Percentiles rank a stretch among this genome's conserved stretches.
Evolutionary conservation across 2,329 filamentous ascomycete species (phyloP).

Genomic region (Pseudogymnoascus sp.): DNA sequence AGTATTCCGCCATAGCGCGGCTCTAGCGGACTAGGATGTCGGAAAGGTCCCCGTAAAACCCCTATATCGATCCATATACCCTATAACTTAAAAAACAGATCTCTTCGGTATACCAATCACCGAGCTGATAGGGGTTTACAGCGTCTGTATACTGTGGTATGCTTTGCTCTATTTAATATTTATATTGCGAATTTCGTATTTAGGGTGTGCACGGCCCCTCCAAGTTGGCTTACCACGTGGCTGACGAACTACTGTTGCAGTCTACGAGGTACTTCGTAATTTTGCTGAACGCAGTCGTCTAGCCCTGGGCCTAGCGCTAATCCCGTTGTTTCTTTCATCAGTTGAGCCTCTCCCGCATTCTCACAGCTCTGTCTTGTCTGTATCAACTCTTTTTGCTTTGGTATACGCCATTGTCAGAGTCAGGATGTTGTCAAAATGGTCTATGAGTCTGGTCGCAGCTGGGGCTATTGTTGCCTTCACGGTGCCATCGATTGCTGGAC

Average conservation of each 20-base stretch:
- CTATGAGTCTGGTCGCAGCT: neutral
- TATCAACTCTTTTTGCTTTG: neutral
- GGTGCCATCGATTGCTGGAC: neutral
- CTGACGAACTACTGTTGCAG: neutral
- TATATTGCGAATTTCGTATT: neutral
- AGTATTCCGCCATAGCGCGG: too few relatives aligned
- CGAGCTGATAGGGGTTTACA: too few relatives aligned
- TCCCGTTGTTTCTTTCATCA: neutral
- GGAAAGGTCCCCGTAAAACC: too few relatives aligned
- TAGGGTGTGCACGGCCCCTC: neutral
- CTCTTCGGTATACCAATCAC: too few relatives aligned
- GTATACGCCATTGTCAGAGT: neutral
- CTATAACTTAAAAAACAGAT: too few relatives aligned
- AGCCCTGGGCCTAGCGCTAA: neutral
- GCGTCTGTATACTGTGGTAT: too few relatives aligned
- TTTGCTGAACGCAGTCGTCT: neutral
- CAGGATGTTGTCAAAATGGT: neutral
- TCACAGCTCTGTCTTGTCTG: neutral
- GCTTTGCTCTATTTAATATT: too few relatives aligned
- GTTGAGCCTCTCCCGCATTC: neutral
- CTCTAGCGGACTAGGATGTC: too few relatives aligned
- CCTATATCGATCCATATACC: too few relatives aligned
- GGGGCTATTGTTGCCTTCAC: neutral
- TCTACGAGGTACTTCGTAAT: neutral
- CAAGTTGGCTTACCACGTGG: neutral